These are phyloP conservation scores for Coemansia pectinata DNA, from an alignment of 192 early-diverging fungal species.

Conservation along the genomic window DNA sequence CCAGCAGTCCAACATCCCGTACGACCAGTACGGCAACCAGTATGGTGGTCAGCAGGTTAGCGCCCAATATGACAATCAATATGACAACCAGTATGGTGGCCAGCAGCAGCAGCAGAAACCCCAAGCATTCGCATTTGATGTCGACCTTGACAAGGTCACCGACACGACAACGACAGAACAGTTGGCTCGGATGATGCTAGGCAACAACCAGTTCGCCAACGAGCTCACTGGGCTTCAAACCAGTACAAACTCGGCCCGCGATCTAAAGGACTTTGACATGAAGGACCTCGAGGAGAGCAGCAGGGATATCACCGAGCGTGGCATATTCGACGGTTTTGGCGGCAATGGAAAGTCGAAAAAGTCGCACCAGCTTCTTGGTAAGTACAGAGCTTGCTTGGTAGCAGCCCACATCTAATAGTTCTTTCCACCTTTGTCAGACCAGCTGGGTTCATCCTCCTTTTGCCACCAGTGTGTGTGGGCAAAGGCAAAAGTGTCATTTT, in stretches of 20 bases:
- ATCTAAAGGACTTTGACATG: slow-evolving; percentile 37
- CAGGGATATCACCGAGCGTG: slow-evolving; percentile 20
- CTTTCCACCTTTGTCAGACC: background rate
- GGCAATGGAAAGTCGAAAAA: slow-evolving; percentile 44
- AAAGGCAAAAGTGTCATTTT: background rate
- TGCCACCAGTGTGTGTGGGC: background rate
- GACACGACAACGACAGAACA: slow-evolving; percentile 9
- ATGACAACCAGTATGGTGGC: background rate
- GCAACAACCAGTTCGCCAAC: background rate
- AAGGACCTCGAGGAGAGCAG: slow-evolving; percentile 10
- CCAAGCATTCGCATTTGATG: background rate
- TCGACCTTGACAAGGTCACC: background rate
- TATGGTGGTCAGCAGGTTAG: background rate
- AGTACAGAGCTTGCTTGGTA: slow-evolving; percentile 14
- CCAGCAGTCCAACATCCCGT: background rate
- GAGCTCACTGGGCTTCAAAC: slow-evolving; percentile 8
- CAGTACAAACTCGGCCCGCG: slow-evolving; percentile 20
- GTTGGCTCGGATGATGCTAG: slow-evolving; percentile 11
- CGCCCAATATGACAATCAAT: background rate
- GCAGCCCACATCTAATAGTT: background rate
- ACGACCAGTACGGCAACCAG: background rate
- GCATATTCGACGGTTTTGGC: slow-evolving; percentile 37
- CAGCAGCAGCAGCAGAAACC: background rate
- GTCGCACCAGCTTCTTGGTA: slow-evolving; percentile 55
- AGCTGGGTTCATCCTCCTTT: background rate